A percentile compares a stretch with the other conserved stretches of the same genome.
These are phyloP conservation scores for Singerocomus rubriflavus DNA, from an alignment of 1,284 basidiomycete genomes.

Conservation along the genomic window DNA sequence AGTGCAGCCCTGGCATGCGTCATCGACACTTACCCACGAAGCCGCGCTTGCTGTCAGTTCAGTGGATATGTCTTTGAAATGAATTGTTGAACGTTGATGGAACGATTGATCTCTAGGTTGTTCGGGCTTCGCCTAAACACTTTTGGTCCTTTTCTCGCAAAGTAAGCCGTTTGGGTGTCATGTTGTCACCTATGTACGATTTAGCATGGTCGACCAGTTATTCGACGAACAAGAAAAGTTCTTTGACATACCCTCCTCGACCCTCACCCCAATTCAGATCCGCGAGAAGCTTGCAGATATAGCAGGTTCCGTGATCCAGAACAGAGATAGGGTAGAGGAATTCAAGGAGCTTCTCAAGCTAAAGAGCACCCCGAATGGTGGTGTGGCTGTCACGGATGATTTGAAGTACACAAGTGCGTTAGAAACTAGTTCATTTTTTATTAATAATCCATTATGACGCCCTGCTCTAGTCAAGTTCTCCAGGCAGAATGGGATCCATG, in stretches of 20 bases:
- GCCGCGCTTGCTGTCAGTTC: constrained; percentile 71
- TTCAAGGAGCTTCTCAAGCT: constrained; percentile 65
- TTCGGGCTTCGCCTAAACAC: constrained; percentile 63
- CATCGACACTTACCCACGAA: constrained; percentile 77
- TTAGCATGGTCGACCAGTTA: constrained; percentile 44
- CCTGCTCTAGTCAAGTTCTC: constrained; percentile 71
- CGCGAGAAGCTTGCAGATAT: constrained; percentile 70
- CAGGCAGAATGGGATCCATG: constrained; percentile 89
- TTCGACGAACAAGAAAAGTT: constrained; percentile 76
- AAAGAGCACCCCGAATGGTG: constrained; percentile 70
- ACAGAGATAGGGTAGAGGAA: constrained; percentile 40
- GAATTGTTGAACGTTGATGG: not conserved
- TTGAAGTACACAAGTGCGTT: constrained; percentile 78
- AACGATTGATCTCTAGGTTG: constrained; percentile 43
- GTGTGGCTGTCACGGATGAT: constrained; percentile 75
- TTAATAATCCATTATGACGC: not conserved
- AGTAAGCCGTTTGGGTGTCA: constrained; percentile 40
- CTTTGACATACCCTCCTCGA: constrained; percentile 76
- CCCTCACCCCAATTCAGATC: constrained; percentile 68
- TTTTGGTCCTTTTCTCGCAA: constrained; percentile 77
- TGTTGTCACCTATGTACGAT: not conserved
- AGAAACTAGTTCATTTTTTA: not conserved
- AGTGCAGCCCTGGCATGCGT: constrained; percentile 81
- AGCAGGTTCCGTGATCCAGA: constrained; percentile 49
- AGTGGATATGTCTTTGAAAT: not conserved